A percentile compares a stretch with the other conserved stretches of the same genome.
Conservation (phyloP, 208 protist species). For the Acanthamoeba royreba region DNA sequence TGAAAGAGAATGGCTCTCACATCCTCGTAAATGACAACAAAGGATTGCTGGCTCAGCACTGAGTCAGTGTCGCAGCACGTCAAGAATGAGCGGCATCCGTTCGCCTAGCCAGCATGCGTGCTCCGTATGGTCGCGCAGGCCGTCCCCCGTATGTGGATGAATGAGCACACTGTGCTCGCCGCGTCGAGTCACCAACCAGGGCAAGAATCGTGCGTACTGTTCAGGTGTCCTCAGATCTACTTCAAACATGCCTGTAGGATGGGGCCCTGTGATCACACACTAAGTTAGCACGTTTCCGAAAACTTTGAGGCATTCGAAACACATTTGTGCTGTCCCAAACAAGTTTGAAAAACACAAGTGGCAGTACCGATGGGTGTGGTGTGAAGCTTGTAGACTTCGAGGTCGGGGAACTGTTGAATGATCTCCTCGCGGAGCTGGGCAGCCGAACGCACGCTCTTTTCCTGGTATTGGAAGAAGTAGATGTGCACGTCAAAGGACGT, state of each 20-base stretch:
- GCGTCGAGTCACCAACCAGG: neutral
- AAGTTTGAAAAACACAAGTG: too few relatives aligned
- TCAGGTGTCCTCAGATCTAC: neutral
- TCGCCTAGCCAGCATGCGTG: conserved; percentile 2
- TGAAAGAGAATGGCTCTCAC: too few relatives aligned
- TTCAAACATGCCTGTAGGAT: conserved; percentile 5
- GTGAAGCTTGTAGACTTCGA: neutral
- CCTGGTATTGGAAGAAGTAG: neutral
- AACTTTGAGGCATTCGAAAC: neutral
- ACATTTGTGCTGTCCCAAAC: too few relatives aligned
- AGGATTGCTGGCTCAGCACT: too few relatives aligned
- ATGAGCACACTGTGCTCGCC: conserved; percentile 17
- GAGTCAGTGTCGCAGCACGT: too few relatives aligned
- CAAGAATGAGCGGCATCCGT: neutral
- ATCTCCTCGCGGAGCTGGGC: neutral
- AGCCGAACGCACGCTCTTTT: neutral
- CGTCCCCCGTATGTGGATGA: neutral
- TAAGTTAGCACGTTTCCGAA: neutral
- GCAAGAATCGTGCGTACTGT: neutral
- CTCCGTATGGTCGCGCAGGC: neutral
- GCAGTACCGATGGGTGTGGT: neutral
- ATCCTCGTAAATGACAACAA: too few relatives aligned
- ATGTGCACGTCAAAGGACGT: conserved; percentile 9
- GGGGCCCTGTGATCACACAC: neutral
- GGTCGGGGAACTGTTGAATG: neutral